Evolutionary conservation across 306 rosid species (phyloP), one percentile per base, ranked within the genome.

Genomic region (Cucurbita argyrosperma): DNA sequence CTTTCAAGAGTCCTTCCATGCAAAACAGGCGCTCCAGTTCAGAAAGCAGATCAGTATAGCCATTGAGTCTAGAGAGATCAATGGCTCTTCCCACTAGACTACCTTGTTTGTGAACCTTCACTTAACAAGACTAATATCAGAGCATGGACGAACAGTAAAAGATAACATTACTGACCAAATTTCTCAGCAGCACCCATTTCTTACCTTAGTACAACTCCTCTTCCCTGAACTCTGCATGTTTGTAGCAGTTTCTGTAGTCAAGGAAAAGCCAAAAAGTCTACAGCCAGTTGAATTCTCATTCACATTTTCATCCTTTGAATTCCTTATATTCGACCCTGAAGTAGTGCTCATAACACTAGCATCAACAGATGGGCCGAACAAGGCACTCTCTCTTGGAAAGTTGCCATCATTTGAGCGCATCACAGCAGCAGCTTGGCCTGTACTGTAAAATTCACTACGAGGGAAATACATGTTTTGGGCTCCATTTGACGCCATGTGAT

Each of bases 51-150:
- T 93, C 97, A 76, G 68, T 74, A 77, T 93, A 93, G 83, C 98
- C 82, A 79, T 76, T 86, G 82, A 93, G 72, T 82, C 86, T 87
- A 26, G 96, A 87, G 83, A 93, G 98, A 83, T 93, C 98, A 76
- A 93, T 83, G 78, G 98, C 96, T 87, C 98, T 89, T 81, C 97
- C 98, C 16, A 90, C 98, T 77, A 90, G 81, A 87, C 96, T 93
- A 80, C 97, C 97, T 87, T 93, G 98, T 90, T 93, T 90, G 94
- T 93, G 98, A 89, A 93, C 98, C 98, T 93, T 90, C 96, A 85
- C 78, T 84, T 79, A 83, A 74, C 56, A 81, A 68, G 84, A 82
- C 80, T 65, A 77, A 85, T 78, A 78, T 78, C 78, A 88, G 35
- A 30, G 84, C 82, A 67, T 83, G 86, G 80, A 86, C 83, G 83